Conservation (phyloP, 2,329 filamentous ascomycete genomes). For the Ophiobolus disseminans region DNA sequence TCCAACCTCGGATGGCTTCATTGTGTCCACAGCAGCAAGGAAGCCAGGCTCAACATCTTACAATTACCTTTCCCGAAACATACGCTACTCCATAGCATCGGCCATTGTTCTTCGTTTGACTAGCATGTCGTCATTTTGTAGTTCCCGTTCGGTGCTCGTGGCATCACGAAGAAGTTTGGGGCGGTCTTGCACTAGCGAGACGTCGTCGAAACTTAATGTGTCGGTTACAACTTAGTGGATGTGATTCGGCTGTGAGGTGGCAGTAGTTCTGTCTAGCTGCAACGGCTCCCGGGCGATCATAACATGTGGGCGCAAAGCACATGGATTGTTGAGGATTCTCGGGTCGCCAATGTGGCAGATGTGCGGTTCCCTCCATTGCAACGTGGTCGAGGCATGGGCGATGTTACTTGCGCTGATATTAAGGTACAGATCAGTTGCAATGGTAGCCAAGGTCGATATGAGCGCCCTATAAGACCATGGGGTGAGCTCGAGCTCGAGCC, state of each 20-base stretch:
- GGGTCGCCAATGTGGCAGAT: constrained; percentile 2
- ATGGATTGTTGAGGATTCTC: neutral
- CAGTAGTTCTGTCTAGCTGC: constrained; percentile 17
- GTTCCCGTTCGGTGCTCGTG: too few relatives aligned
- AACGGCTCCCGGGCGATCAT: constrained; percentile 19
- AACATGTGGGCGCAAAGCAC: constrained; percentile 1
- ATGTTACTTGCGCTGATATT: too few relatives aligned
- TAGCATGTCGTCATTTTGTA: too few relatives aligned
- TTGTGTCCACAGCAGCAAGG: neutral
- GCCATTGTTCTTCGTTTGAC: too few relatives aligned
- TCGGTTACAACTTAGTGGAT: constrained; percentile 13
- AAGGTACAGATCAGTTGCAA: neutral
- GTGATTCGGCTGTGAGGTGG: constrained; percentile 17
- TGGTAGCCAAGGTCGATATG: neutral
- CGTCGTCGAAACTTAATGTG: constrained; percentile 10
- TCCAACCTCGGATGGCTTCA: neutral
- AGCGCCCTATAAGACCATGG: neutral
- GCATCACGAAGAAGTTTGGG: too few relatives aligned
- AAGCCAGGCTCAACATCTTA: too few relatives aligned
- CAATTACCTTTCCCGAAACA: too few relatives aligned
- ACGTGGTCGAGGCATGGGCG: too few relatives aligned
- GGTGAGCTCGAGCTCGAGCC: neutral
- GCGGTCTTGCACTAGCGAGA: too few relatives aligned
- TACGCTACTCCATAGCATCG: too few relatives aligned
- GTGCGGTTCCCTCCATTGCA: too few relatives aligned